Conservation (phyloP, 2,329 filamentous ascomycete species). For the Samsoniella hepiali region DNA sequence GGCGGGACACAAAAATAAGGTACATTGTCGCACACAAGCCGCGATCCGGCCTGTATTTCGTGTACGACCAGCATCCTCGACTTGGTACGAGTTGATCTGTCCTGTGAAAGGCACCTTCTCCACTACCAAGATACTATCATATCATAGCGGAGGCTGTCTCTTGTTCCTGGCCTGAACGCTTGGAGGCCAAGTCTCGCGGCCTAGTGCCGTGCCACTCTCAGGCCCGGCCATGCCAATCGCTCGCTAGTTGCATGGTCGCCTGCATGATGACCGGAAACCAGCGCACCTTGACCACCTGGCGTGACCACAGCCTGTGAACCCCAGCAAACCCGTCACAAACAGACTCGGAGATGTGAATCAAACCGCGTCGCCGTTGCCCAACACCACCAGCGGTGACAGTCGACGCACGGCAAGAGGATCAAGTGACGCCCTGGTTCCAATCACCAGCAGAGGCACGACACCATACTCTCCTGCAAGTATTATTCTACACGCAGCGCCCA, state of each 20-base stretch:
- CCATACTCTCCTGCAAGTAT: background rate
- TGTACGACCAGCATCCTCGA: background rate
- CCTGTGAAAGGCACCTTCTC: background rate
- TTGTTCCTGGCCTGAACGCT: slow-evolving; percentile 7
- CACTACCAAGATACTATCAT: background rate
- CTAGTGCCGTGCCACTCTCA: slow-evolving; percentile 6
- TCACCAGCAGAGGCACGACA: background rate
- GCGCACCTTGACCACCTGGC: background rate
- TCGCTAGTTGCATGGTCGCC: background rate
- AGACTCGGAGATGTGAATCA: background rate
- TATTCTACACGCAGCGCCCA: background rate
- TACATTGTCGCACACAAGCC: background rate
- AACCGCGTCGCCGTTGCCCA: background rate
- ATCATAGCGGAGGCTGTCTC: slow-evolving; percentile 12
- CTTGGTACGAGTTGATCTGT: background rate
- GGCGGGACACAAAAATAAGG: slow-evolving; percentile 1
- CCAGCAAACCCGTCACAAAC: background rate
- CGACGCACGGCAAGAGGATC: background rate
- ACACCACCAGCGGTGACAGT: background rate
- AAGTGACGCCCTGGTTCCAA: background rate
- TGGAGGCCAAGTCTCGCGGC: slow-evolving; percentile 9
- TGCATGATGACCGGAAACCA: slow-evolving; percentile 5
- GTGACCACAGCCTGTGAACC: background rate
- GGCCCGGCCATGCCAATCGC: background rate
- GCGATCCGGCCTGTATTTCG: slow-evolving; percentile 1